Evolutionary conservation across 768 basidiomycete species (phyloP).

Genomic region (Phaeotremella fagi): DNA sequence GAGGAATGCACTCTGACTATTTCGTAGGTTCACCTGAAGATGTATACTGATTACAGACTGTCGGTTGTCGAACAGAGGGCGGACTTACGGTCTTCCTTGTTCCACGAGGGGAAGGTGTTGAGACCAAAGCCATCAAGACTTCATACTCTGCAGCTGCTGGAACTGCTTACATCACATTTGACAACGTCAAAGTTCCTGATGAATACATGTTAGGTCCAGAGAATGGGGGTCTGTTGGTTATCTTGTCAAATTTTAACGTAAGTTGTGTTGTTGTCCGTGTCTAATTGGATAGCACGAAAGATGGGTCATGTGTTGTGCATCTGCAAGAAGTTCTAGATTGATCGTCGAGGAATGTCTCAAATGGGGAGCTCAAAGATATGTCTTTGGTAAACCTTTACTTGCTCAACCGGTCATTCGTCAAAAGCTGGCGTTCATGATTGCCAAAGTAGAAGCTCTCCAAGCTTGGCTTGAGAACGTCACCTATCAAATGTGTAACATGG

Average conservation of each 20-base stretch:
- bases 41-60: slow-evolving; percentile 65
- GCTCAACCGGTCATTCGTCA: slow-evolving; percentile 80
- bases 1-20: slow-evolving; percentile 48
- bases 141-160: slow-evolving; percentile 85
- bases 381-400: slow-evolving; percentile 75
- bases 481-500: slow-evolving; percentile 82
- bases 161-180: slow-evolving; percentile 70
- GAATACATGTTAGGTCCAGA: slow-evolving; percentile 80
- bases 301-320: slow-evolving; percentile 81
- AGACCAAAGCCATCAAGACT: slow-evolving; percentile 82
- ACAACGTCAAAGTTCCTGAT: slow-evolving; percentile 79
- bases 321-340: slow-evolving; percentile 66
- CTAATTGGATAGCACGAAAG: slow-evolving; percentile 71
- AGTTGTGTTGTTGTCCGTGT: slow-evolving; percentile 7
- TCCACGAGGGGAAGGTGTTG: slow-evolving; percentile 72
- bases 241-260: slow-evolving; percentile 76
- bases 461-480: slow-evolving; percentile 84
- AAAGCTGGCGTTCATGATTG: slow-evolving; percentile 75
- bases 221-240: slow-evolving; percentile 70
- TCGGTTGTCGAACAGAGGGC: slow-evolving; percentile 60
- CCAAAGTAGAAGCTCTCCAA: slow-evolving; percentile 72
- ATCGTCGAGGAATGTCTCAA: slow-evolving; percentile 82
- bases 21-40: slow-evolving; percentile 50
- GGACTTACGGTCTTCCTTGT: slow-evolving; percentile 83
- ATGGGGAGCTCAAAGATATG: slow-evolving; percentile 85